Evolutionary conservation across 106 monocot species (phyloP), one percentile per base, ranked within the genome.

Genomic region (Platanthera guangdongensis): DNA sequence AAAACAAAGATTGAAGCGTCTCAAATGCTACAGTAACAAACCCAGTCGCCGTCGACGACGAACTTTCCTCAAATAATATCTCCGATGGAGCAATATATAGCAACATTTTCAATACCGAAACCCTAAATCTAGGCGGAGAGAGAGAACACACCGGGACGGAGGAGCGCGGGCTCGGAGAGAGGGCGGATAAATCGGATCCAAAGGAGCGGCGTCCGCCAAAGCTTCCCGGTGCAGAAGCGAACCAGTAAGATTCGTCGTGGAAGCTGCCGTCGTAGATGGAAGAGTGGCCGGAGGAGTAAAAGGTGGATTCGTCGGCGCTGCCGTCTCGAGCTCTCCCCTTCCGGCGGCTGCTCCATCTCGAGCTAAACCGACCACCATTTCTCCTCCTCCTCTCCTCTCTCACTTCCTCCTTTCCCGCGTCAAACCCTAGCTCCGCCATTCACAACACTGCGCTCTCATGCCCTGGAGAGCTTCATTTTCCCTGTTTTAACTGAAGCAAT

Each of bases 391-490:
- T 55, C 64, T 68, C 76, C 63, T 45, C 16, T 49, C 65, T 68
- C 9, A 64, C 76, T 13, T 78, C 68, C 1, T 54, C 48, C 32
- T 54, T 49, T 50, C 47, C 75, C 18, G 19, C 74, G 48, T 14
- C 49, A 65, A 85, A 52, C 65, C 82, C 81, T 70, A 83, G 65
- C 6, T 51, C 78, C 28, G 82, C 77, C 87, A 84, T 81, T 69
- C 53, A 71, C 79, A 9, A 32, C 59, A 39, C 59, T 59, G 7
- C 39, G 39, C 39, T 28, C 30, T 11, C 32, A 30, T 12, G 10
- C 32, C 65, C 32, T 3, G 21, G 15, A 7, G 65, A 65, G 65
- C 4, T 10, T 25, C 39, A 32, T 3, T 2, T 2, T 11, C 30
- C 9, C 30, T 8, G 6, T 28, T 65, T 25, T 32, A 65, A 65